Conservation (phyloP, 169 alveolate genomes). For the Eimeria maxima region DNA sequence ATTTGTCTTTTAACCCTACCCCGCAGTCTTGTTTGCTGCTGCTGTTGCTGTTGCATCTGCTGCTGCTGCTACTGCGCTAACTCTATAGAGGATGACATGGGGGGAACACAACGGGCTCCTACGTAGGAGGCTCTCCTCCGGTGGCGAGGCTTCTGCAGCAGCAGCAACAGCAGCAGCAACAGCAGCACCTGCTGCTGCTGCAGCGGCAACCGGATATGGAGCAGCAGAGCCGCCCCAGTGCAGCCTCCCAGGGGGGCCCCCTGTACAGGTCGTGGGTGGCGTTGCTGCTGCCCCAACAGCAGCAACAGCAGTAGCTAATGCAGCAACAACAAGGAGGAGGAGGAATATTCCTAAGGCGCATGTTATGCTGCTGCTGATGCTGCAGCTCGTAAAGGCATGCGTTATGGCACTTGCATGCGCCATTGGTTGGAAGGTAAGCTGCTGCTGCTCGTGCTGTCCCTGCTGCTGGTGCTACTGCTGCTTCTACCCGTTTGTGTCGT, state of each 20-base stretch:
- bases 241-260: neutral
- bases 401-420: conserved; percentile 17
- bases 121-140: too few relatives aligned
- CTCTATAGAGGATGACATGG: too few relatives aligned
- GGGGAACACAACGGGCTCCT: too few relatives aligned
- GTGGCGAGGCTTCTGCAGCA: neutral
- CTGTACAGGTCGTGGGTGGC: neutral
- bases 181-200: neutral
- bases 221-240: too few relatives aligned
- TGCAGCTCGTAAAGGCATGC: neutral
- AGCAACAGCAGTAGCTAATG: too few relatives aligned
- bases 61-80: too few relatives aligned
- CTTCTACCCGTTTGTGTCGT: neutral
- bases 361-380: conserved; percentile 20
- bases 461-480: neutral
- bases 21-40: too few relatives aligned
- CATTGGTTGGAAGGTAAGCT: neutral
- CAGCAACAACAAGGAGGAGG: too few relatives aligned
- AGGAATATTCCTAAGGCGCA: neutral
- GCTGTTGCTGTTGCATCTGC: too few relatives aligned
- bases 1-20: too few relatives aligned
- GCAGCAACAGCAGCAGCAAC: neutral
- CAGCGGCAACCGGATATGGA: conserved; percentile 1
- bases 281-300: neutral
- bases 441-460: neutral